A percentile compares a stretch with the other conserved stretches of the same genome.
phyloP scores from a whole-genome alignment of 1,284 basidiomycete genomes.

The Butyriboletus appendiculatus region DNA sequence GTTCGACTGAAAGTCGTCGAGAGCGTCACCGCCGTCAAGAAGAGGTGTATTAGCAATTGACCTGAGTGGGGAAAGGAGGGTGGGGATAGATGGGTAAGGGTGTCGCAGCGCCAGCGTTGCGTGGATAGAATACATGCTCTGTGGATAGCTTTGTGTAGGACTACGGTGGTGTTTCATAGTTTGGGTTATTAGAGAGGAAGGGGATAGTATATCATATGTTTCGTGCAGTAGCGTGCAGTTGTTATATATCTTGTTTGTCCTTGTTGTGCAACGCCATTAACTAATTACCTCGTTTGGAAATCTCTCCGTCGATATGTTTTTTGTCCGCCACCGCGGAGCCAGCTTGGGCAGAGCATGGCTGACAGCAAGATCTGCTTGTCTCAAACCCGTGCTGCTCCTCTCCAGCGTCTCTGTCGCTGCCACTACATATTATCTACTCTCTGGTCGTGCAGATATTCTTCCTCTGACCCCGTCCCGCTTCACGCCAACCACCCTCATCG shows the following conservation, averaged over 20 bases:
- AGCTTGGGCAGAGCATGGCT: neutral
- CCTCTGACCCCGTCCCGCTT: slow-evolving; percentile 62
- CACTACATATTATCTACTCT: slow-evolving; percentile 52
- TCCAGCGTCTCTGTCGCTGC: slow-evolving; percentile 39
- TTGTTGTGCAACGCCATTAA: slow-evolving; percentile 24
- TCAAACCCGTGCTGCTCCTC: slow-evolving; percentile 11
- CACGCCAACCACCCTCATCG: slow-evolving; percentile 59
- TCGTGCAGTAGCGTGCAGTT: too few relatives aligned
- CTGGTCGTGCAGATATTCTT: slow-evolving; percentile 42
- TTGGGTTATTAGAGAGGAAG: neutral
- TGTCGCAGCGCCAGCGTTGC: slow-evolving; percentile 36
- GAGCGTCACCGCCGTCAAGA: neutral
- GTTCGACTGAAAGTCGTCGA: slow-evolving; percentile 40
- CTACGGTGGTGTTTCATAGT: slow-evolving; percentile 31
- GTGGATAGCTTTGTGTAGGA: slow-evolving; percentile 27
- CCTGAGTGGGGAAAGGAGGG: slow-evolving; percentile 33
- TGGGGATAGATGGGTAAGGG: slow-evolving; percentile 19
- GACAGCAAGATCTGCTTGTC: neutral
- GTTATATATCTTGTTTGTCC: slow-evolving; percentile 24
- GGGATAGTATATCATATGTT: neutral
- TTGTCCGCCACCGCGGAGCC: neutral
- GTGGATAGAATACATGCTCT: slow-evolving; percentile 7
- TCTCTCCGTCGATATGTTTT: slow-evolving; percentile 22
- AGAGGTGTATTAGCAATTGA: slow-evolving; percentile 12
- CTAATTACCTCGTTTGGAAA: slow-evolving; percentile 16